Conservation (phyloP, 768 basidiomycete genomes). For the Amanita molliuscula region DNA sequence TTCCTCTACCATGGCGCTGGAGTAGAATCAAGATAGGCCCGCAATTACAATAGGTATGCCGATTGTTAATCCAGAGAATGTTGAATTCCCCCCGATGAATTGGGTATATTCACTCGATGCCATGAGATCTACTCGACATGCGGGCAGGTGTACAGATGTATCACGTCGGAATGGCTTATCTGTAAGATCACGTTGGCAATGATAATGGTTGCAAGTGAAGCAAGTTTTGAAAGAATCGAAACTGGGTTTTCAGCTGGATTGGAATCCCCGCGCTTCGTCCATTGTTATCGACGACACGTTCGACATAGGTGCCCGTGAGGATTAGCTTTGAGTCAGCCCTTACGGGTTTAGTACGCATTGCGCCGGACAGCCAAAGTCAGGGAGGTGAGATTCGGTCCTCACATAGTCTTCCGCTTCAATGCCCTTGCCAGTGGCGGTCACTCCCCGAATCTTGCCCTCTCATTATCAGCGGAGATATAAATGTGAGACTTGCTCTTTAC, state of each 20-base stretch:
- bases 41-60: slow-evolving; percentile 60
- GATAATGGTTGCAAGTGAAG: slow-evolving; percentile 3
- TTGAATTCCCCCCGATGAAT: slow-evolving; percentile 54
- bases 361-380: no score
- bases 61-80: slow-evolving; percentile 58
- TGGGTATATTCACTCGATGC: slow-evolving; percentile 55
- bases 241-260: background rate
- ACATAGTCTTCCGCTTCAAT: no score
- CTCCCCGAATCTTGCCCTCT: no score
- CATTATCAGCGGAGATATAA: no score
- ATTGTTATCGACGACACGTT: no score
- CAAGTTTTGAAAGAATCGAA: background rate
- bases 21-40: slow-evolving; percentile 48
- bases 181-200: slow-evolving; percentile 2
- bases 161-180: background rate
- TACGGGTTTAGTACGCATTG: no score
- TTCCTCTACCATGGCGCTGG: slow-evolving; percentile 44
- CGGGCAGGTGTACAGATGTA: background rate
- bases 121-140: slow-evolving; percentile 35
- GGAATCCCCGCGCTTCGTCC: no score
- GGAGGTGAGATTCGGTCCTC: no score
- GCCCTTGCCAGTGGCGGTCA: no score
- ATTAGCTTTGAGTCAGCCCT: no score
- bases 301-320: no score
- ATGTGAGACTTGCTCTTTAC: no score